Conservation (phyloP, 2,329 filamentous ascomycete species). For the Penicillium polonicum region DNA sequence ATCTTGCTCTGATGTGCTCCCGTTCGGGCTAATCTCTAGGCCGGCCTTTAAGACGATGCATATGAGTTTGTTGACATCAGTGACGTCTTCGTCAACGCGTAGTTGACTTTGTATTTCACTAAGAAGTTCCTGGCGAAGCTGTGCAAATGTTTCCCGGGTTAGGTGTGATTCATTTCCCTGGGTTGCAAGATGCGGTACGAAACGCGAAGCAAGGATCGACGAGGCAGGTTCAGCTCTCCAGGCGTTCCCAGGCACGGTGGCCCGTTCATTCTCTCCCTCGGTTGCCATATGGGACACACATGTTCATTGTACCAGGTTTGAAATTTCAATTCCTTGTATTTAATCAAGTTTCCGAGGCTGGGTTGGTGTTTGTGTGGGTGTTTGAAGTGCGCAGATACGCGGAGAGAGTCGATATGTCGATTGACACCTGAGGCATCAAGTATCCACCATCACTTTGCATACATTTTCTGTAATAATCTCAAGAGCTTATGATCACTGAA, state of each 20-base stretch:
- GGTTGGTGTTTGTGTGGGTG: constrained; percentile 1
- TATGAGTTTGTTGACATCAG: constrained; percentile 81
- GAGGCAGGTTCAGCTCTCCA: constrained; percentile 48
- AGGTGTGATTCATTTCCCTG: constrained; percentile 61
- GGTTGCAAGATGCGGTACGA: constrained; percentile 76
- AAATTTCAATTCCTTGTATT: background rate
- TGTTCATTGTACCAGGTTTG: constrained; percentile 3
- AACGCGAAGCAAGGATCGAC: constrained; percentile 82
- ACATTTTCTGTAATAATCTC: background rate
- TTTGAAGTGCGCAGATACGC: constrained; percentile 9
- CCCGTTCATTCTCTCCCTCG: constrained; percentile 21
- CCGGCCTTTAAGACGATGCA: constrained; percentile 80
- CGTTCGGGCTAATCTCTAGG: constrained; percentile 60
- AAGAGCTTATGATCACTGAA: background rate
- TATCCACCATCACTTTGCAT: background rate
- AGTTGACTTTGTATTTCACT: constrained; percentile 45
- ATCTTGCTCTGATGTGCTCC: constrained; percentile 59
- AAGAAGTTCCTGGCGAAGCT: constrained; percentile 66
- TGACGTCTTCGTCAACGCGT: constrained; percentile 63
- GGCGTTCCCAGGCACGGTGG: constrained; percentile 20
- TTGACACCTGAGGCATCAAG: constrained; percentile 24
- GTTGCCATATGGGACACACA: constrained; percentile 27
- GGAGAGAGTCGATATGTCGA: constrained; percentile 12
- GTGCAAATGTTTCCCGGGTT: constrained; percentile 71
- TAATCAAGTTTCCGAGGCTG: constrained; percentile 7